Evolutionary conservation across 2,329 filamentous ascomycete species (phyloP).

Genomic region (Fusarium sp.): DNA sequence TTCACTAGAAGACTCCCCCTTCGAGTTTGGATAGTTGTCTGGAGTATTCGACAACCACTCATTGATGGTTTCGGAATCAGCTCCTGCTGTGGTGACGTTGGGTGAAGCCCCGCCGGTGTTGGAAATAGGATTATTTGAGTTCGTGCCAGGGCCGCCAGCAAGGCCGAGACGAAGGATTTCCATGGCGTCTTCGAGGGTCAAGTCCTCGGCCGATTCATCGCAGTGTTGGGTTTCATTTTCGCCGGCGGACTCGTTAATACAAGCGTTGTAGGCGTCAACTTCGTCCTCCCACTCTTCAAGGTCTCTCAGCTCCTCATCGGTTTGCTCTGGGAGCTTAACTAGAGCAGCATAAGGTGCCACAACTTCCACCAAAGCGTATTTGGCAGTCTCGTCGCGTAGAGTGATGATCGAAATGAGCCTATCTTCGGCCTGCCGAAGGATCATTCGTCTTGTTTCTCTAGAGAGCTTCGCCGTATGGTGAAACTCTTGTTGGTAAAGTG

Average conservation of each 20-base stretch:
- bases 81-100: background rate
- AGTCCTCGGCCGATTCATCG: background rate
- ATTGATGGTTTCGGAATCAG: background rate
- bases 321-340: too few relatives aligned
- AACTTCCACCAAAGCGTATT: too few relatives aligned
- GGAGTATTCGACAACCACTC: background rate
- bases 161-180: background rate
- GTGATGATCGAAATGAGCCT: background rate
- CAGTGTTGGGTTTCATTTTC: background rate
- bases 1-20: accelerated
- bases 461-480: conserved; percentile 21
- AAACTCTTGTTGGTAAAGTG: background rate
- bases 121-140: background rate
- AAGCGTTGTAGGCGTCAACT: too few relatives aligned
- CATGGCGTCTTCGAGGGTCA: background rate
- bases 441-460: background rate
- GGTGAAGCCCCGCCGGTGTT: background rate
- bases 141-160: too few relatives aligned
- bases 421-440: accelerated
- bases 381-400: too few relatives aligned
- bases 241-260: background rate
- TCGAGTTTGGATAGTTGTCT: too few relatives aligned
- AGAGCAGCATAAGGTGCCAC: too few relatives aligned
- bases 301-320: too few relatives aligned
- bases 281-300: too few relatives aligned